Base-by-base conservation (phyloP, 345 rosid species). In the Hypericum androsaemum region DNA sequence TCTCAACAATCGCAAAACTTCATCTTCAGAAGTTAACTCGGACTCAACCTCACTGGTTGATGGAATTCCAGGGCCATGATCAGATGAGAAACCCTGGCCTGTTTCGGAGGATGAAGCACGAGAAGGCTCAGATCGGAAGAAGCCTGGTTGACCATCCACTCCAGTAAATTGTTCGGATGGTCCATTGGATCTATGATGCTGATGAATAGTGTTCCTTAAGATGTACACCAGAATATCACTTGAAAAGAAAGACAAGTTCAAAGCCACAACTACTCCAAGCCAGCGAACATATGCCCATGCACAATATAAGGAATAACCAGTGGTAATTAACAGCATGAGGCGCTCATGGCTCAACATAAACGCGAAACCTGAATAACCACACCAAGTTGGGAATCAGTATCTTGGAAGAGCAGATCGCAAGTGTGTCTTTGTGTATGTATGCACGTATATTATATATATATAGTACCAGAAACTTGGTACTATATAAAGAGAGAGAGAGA, bases 1-100 rank as follows among this genome's bases (percentile, higher is more conserved):
- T 62, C 62, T 77, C 74, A 88, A 71, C 60, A 92, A 76, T 62
- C 97, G 79, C 61, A 66, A 62, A 70, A 92, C 84, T 80, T 92
- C 97, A 45, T 86, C 94, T 81, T 85, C 98, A 62, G 95, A 81
- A 71, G 86, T 81, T 60, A 80, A 63, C 63, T 85, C 98, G 37
- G 88, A 63, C 67, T 88, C 92, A 54, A 74, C 50, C 70, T 88
- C 95, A 56, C 88, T 88, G 39, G 95, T 92, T 65, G 97, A 92
- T 40, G 97, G 76, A 6, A 72, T 64, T 68, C 94, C 98, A 42
- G 89, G 71, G 50, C 86, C 67, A 74, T 75, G 67, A 67, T 88
- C 95, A 16, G 78, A 69, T 8, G 85, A 65, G 47, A 60, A 69
- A 32, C 82, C 94, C n/a, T 85, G 76, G 61, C 51, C 63, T 35